A percentile compares a stretch with the other conserved stretches of the same genome.
These are phyloP conservation scores for Fennellomyces sp. DNA, from an alignment of 371 early-diverging fungal species.

Conservation along the genomic window DNA sequence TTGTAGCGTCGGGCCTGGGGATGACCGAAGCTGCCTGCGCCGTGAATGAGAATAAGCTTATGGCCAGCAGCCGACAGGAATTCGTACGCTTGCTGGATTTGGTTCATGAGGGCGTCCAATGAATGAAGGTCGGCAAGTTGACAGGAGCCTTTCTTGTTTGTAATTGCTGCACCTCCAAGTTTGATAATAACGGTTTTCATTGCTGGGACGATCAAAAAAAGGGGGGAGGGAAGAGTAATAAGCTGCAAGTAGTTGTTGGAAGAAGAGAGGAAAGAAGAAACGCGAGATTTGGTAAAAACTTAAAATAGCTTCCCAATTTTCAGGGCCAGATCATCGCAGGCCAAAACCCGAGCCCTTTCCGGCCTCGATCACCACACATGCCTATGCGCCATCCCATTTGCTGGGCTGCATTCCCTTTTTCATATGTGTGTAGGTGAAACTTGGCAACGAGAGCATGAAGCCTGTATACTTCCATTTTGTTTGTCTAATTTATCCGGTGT, in stretches of 20 bases:
- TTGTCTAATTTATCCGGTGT: neutral
- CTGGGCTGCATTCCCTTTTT: neutral
- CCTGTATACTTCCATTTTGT: neutral
- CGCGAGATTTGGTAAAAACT: neutral
- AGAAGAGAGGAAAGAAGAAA: conserved; percentile 2
- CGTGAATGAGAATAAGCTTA: conserved; percentile 42
- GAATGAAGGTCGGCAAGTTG: conserved; percentile 20
- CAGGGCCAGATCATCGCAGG: conserved; percentile 3
- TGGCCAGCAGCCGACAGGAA: conserved; percentile 20
- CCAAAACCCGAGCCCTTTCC: too few species aligned
- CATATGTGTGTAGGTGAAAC: neutral
- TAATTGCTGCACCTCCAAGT: conserved; percentile 52
- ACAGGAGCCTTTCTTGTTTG: conserved; percentile 39
- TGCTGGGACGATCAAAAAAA: neutral
- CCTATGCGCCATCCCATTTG: neutral
- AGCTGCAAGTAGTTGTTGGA: neutral
- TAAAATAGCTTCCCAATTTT: neutral
- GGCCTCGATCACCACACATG: too few species aligned
- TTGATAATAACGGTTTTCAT: conserved; percentile 46
- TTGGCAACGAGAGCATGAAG: neutral
- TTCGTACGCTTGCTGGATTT: conserved; percentile 29
- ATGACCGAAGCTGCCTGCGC: conserved; percentile 56
- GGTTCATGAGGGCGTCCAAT: conserved; percentile 20
- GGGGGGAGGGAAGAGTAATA: neutral
- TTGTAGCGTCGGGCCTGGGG: conserved; percentile 43